Conservation (phyloP, 805 yeast species). For the Lipomyces orientalis region DNA sequence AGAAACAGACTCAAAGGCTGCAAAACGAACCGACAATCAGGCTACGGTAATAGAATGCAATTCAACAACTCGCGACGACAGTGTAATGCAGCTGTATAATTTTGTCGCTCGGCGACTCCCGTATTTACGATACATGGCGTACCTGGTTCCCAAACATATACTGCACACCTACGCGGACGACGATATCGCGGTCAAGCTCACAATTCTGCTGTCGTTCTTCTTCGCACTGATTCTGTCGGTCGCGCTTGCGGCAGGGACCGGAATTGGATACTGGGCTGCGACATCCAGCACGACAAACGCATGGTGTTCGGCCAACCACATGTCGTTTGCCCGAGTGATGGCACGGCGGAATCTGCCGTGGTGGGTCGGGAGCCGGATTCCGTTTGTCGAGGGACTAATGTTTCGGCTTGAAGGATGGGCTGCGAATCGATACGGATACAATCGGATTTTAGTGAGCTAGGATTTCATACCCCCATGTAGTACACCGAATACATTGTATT, state of each 20-base stretch:
- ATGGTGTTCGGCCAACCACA: slow-evolving; percentile 1
- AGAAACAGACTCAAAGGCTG: not conserved
- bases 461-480: not conserved
- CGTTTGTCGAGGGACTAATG: slow-evolving; percentile 27
- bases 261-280: slow-evolving; percentile 14
- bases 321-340: slow-evolving; percentile 6
- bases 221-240: not conserved
- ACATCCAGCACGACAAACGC: not conserved
- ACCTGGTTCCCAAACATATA: slow-evolving; percentile 14
- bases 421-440: slow-evolving; percentile 18
- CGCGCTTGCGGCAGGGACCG: slow-evolving; percentile 10
- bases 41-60: not conserved
- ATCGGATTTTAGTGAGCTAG: not conserved
- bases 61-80: not conserved
- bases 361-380: slow-evolving; percentile 34
- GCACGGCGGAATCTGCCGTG: slow-evolving; percentile 23
- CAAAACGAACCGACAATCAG: not conserved
- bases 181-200: not conserved
- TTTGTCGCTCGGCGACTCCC: slow-evolving; percentile 9
- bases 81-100: not conserved
- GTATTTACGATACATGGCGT: slow-evolving; percentile 11
- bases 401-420: slow-evolving; percentile 30
- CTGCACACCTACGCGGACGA: slow-evolving; percentile 9
- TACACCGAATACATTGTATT: not conserved
- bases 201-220: slow-evolving; percentile 13